phyloP scores from a whole-genome alignment of 441 rosid genomes.

The Eruca vesicaria region DNA sequence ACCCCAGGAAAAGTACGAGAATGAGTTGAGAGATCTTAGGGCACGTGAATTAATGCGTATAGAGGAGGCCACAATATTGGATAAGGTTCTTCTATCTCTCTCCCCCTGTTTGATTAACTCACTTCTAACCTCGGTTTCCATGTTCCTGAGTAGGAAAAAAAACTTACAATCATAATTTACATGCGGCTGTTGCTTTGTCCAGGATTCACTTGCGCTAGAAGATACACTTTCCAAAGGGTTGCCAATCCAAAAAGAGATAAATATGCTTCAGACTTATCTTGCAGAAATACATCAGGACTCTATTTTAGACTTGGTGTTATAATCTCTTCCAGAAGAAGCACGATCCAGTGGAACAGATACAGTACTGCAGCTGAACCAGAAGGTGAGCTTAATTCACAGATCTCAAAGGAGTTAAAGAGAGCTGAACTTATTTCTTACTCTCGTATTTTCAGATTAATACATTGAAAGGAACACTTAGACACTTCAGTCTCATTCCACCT shows the following conservation, averaged over 20 bases:
- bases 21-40: slow-evolving; percentile 79
- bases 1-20: slow-evolving; percentile 81
- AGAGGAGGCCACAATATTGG: slow-evolving; percentile 92
- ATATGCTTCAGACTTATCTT: slow-evolving; percentile 56
- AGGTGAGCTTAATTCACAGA: slow-evolving; percentile 44
- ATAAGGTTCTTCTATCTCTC: slow-evolving; percentile 59
- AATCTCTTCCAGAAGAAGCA: slow-evolving; percentile 91
- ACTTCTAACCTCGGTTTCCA: neutral
- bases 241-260: slow-evolving; percentile 81
- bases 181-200: slow-evolving; percentile 27
- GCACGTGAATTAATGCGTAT: slow-evolving; percentile 90
- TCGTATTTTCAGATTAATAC: slow-evolving; percentile 56
- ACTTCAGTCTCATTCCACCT: slow-evolving; percentile 83
- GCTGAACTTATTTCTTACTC: neutral
- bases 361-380: slow-evolving; percentile 69
- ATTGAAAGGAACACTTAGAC: slow-evolving; percentile 77
- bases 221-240: too few relatives aligned
- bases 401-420: neutral
- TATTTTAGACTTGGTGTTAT: slow-evolving; percentile 70
- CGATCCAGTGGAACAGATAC: slow-evolving; percentile 72
- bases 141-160: neutral
- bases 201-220: too few relatives aligned
- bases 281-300: slow-evolving; percentile 75
- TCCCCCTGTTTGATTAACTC: slow-evolving; percentile 7
- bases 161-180: neutral